Conservation (phyloP, 495 filamentous ascomycete species). For the Aspergillus diversus region DNA sequence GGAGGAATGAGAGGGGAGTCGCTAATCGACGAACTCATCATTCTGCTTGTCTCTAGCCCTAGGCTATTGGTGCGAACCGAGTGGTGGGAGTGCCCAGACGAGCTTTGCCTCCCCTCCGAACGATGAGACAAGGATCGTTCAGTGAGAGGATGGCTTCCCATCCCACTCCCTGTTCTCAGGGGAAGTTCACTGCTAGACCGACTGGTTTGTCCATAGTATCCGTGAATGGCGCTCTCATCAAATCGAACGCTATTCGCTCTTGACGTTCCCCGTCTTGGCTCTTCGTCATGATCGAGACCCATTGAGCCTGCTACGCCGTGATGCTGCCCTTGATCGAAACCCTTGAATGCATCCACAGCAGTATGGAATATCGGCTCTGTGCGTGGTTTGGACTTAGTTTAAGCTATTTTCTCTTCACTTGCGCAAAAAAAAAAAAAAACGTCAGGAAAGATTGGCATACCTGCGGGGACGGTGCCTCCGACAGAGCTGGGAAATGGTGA, state of each 20-base stretch:
- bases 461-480: conserved; percentile 71
- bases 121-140: conserved; percentile 92
- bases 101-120: conserved; percentile 95
- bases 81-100: conserved; percentile 79
- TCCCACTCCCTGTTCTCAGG: conserved; percentile 74
- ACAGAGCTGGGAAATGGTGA: conserved; percentile 81
- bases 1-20: conserved; percentile 74
- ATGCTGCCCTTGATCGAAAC: conserved; percentile 80
- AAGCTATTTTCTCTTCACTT: background rate
- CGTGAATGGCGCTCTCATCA: conserved; percentile 92
- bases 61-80: conserved; percentile 85
- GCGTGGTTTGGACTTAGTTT: conserved; percentile 2
- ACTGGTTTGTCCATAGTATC: conserved; percentile 81
- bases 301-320: conserved; percentile 70
- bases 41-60: conserved; percentile 69
- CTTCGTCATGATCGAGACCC: conserved; percentile 84
- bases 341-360: conserved; percentile 75
- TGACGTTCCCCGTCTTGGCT: conserved; percentile 88
- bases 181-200: conserved; percentile 81
- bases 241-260: conserved; percentile 98
- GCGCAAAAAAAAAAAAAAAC: background rate
- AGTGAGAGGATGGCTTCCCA: conserved; percentile 81
- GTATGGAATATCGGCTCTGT: conserved; percentile 76
- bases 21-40: conserved; percentile 62
- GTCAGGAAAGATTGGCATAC: conserved; percentile 43